Base-by-base conservation (phyloP, 169 alveolate genomes). In the Eimeria zaria region DNA sequence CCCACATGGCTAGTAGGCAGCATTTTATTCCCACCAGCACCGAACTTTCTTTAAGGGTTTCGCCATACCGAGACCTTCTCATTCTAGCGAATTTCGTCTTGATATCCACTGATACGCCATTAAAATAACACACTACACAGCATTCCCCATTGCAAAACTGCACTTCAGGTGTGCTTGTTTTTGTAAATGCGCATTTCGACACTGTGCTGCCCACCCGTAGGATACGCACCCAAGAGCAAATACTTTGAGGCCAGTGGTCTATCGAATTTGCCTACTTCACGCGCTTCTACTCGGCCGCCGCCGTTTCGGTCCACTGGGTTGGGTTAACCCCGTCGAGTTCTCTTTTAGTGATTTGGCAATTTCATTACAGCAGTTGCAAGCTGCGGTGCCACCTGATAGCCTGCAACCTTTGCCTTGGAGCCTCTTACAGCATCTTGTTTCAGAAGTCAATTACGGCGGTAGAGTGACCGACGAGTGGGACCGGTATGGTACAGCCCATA, bases 381-480 rank as follows among this genome's bases (percentile, higher is more conserved):
- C 93, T 89, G 97, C 97, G 74, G 98, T 98, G 97, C 99, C 99
- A 97, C 95, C 99, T 81, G 98, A 98, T 96, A 98, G 98, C 81
- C 98, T 98, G 95, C 99, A 99, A 67, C 98, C 98, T 44, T 97
- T 98, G 20, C 98, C 98, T 85, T 98, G 99, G 99, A 98, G 98
- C 95, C 98, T 99, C 27, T 98, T 99, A 90, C 98, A 98, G 95
- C 99, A 98, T 96, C 99, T 99, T 99, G 99, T 99, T 67, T 98
- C 99, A 76, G 99, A 99, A 95, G 99, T 99, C 41, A 98, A 99
- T 97, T 99, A 99, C 96, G 99, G 99, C 33, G 99, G 99, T 81
- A 98, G 99, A 89, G 99, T 99, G 87, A 99, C 99, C 88, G 99
- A 99, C 96, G 99, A 98, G 93, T 98, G 98, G 97, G 99, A 99